A percentile compares a stretch with the other conserved stretches of the same genome.
These are phyloP conservation scores for Nidula microcarpa DNA, from an alignment of 768 basidiomycete genomes.

Conservation along the genomic window DNA sequence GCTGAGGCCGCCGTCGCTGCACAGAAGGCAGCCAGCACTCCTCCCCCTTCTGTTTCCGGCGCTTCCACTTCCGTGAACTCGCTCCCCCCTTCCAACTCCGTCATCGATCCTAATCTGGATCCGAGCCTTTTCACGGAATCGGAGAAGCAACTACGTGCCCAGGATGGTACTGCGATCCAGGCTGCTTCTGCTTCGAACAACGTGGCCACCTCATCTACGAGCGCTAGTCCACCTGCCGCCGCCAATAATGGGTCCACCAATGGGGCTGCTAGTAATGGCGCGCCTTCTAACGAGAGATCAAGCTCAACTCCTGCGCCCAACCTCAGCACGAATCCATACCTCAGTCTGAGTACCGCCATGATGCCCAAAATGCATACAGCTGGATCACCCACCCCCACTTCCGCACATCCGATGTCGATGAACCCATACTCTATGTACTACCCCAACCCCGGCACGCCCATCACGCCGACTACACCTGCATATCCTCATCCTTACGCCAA, in stretches of 20 bases:
- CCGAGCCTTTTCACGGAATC: conserved; percentile 13
- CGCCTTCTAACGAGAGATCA: neutral
- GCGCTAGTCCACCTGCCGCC: neutral
- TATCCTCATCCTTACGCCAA: conserved; percentile 33
- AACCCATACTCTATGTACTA: conserved; percentile 44
- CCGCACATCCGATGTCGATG: conserved; percentile 16
- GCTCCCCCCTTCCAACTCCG: conserved; percentile 1
- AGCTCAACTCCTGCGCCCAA: conserved; percentile 12
- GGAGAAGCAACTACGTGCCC: neutral
- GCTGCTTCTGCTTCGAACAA: neutral
- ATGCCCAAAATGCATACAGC: conserved; percentile 12
- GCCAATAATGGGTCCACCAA: neutral
- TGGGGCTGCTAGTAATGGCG: neutral
- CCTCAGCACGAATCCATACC: conserved; percentile 29
- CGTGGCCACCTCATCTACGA: neutral
- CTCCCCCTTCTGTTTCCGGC: neutral
- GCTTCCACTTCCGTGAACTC: neutral
- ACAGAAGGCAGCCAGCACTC: conserved; percentile 8
- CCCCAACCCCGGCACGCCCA: conserved; percentile 30
- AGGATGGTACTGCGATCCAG: neutral
- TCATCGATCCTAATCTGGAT: conserved; percentile 21
- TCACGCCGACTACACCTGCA: conserved; percentile 31
- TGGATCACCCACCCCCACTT: conserved; percentile 17
- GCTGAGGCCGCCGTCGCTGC: conserved; percentile 34
- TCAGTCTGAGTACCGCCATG: conserved; percentile 26